A percentile compares a stretch with the other conserved stretches of the same genome.
Conservation (phyloP, 352 stramenopile genomes). For the Thalassiosira allenii region DNA sequence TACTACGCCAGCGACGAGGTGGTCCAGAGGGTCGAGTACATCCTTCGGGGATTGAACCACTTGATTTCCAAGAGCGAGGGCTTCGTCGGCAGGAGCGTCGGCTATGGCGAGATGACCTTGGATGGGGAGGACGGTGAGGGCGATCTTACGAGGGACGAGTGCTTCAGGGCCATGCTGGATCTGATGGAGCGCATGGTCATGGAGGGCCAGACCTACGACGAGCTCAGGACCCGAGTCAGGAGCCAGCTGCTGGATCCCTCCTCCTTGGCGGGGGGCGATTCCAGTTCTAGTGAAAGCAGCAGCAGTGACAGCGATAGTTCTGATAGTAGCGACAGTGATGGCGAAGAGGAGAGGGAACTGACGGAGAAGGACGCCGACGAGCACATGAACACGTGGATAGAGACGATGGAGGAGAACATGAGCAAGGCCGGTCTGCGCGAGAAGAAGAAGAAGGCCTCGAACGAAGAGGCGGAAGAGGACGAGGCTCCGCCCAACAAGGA, state of each 20-base stretch:
- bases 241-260: conserved; percentile 39
- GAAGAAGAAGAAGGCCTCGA: conserved; percentile 5
- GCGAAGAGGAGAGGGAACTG: conserved; percentile 9
- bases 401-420: conserved; percentile 50
- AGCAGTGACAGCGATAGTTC: conserved; percentile 13
- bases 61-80: conserved; percentile 22
- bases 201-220: conserved; percentile 54
- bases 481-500: conserved; percentile 11
- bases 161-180: conserved; percentile 59
- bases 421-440: conserved; percentile 34
- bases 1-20: conserved; percentile 49
- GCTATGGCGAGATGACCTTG: conserved; percentile 31
- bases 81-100: conserved; percentile 35
- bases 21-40: conserved; percentile 55
- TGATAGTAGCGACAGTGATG: conserved; percentile 18
- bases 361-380: conserved; percentile 19
- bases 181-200: conserved; percentile 47
- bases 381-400: conserved; percentile 35
- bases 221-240: conserved; percentile 44
- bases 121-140: conserved; percentile 17
- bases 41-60: conserved; percentile 57
- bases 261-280: neutral
- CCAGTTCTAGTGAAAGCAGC: conserved; percentile 27
- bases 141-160: conserved; percentile 38
- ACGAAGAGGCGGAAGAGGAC: neutral